Evolutionary conservation across 768 basidiomycete species (phyloP), one percentile per base, ranked within the genome.

Genomic region (Hericium coralloides): DNA sequence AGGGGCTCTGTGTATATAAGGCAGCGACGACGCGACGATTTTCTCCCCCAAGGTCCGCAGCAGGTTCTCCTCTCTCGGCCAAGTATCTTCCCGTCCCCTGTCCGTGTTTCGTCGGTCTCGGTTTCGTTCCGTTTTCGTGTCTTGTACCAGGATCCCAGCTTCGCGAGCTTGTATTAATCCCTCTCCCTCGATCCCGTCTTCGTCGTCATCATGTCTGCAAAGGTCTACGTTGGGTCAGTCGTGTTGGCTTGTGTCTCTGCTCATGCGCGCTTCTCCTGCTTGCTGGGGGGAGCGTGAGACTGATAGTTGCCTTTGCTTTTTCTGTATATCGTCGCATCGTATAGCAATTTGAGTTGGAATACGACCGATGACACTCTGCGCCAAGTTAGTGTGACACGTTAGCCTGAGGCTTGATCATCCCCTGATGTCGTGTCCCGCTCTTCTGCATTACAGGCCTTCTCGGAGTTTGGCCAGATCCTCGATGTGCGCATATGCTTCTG

Each of bases 221-320:
- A 92, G 78, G 81, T 92, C 71, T 93, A 92, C 74, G 89, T 93
- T 81, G 90, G 89, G 90, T 93, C 82, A 86, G 90, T 92, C 83
- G 83, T 73, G 73, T 72, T 76, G 76, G 69, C 75, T 74, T 72
- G 67, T 76, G 67, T 75, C 69, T 69, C 73, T 67, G 66, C 68
- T 62, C 70, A 64, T 65, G 72, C 71, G 70, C 68, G 65, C 78
- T 76, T 78, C 73, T 77, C 77, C 72, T 66, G 70, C 72, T 70
- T 55, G 59, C 58, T 56, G 60, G 60, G 53, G 25, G 58, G 38
- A 55, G 56, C 51, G 54, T 38, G 59, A 37, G 73, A 83, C 82
- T 85, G 75, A 86, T 83, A 73, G 69, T 55, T 59, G 12, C 20
- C 69, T 65, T 31, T 31, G 31, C 31, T 31, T 69, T 72, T 76